Evolutionary conservation across 768 basidiomycete species (phyloP), one percentile per base, ranked within the genome.

Genomic region (Boletus pseudopeckii): DNA sequence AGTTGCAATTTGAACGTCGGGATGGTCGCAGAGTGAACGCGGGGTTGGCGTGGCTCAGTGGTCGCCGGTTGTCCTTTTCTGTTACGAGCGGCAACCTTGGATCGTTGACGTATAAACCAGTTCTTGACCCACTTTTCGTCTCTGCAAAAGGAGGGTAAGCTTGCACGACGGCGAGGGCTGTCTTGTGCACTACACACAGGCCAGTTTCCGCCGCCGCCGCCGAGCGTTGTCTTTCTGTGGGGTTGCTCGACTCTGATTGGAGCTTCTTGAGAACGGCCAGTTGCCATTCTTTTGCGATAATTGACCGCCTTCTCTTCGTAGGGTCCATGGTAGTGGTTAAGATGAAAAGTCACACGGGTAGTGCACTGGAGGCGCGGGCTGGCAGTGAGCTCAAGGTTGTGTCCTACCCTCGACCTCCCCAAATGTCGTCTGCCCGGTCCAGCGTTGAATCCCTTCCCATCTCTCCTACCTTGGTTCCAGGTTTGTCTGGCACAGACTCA

Each of bases 401-500:
- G 9, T 37, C 56, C 50, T 50, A 7, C 54, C 37, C 49, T 49
- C 36, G 58, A 38, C 47, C 51, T 46, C 36, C 32, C 44, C 33
- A 4, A 33, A 50, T 50, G 58, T 42, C 56, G 33, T 28, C 47
- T 28, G 4, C 22, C 18, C 36, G 47, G 47, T 55, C 65, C 30
- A 59, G 55, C 48, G 24, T 52, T 30, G 64, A 56, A 40, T 56
- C 54, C 13, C 34, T 41, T 20, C 52, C 40, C 30, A 28, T 28
- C 17, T 52, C 48, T 28, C 51, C 61, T 32, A 9, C 44, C 28
- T 15, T 46, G 2, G 36, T 32, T 30, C 43, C 38, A 37, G 55
- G 39, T n/a, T 45, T 70, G 39, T 64, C 69, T n/a, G 61, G 62
- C 43, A 61, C 68, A 50, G 71, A 70, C 56, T 75, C 78, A 4